Evolutionary conservation across 2,329 filamentous ascomycete genomes (phyloP), one percentile per base, ranked within the genome.

Genomic region (Didymosphaeria variabile): DNA sequence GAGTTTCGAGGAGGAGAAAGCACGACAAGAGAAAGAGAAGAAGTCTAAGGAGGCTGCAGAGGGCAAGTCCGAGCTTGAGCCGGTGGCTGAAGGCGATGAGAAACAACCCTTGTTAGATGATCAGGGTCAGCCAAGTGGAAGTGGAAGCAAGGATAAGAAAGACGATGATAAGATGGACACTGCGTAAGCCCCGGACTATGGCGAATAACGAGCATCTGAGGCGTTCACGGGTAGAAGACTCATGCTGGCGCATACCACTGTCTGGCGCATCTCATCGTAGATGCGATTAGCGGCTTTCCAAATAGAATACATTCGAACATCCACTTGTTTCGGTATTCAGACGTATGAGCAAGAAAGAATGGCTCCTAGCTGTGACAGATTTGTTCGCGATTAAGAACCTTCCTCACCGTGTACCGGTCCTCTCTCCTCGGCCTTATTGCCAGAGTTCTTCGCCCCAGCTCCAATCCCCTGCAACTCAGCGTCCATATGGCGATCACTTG

Each of bases 1-100:
- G 93, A 97, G 92, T 80, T 93, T 97, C 87, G 95, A 99, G 79
- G 95, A 99, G 78, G 95, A 99, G 81, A 96, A 96, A 83, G 94
- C 94, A 63, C 86, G 95, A 72, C 90, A 96, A 80, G 94, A 97
- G 79, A 93, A 93, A 81, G 88, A 91, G 74, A 92, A 90, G 70
- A 88, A 89, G 71, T 88, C 92, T 65, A 90, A 92, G 69, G 90
- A 92, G 69, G 86, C 88, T 61, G 80, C 83, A 40, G 87, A 91
- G 57, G 88, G 88, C 68, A 94, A 94, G 82, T 88, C 88, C 46
- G 87, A 88, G 49, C 84, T 98, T 68, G 93, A 93, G 73, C 88
- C 88, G 50, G 93, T 98, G 75, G 89, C 93, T 70, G 91, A 93
- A 79, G 85, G 86, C 36, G 86, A 87, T 49, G 83, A 84, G 74